A percentile compares a stretch with the other conserved stretches of the same genome.
Evolutionary conservation across 805 yeast genomes (phyloP).

Genomic region (Blastobotrys terrestris): DNA sequence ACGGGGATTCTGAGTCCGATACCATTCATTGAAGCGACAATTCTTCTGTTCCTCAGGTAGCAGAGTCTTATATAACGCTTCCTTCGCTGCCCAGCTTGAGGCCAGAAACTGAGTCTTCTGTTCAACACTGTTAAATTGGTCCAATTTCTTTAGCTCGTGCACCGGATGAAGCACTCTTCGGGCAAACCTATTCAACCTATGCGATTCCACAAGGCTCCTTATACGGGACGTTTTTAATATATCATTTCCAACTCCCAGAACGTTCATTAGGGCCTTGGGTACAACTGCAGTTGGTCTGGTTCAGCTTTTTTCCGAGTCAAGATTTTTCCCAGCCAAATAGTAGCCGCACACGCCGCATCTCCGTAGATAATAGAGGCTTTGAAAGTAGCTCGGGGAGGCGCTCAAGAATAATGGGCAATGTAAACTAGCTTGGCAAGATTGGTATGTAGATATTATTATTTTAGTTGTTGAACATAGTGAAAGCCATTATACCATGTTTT

Average conservation of each 20-base stretch:
- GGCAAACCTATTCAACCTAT: slow-evolving; percentile 37
- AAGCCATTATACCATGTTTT: too few relatives aligned
- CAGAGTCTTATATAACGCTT: slow-evolving; percentile 63
- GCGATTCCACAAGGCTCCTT: slow-evolving; percentile 33
- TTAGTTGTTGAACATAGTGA: too few relatives aligned
- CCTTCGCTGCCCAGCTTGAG: slow-evolving; percentile 68
- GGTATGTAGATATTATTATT: too few relatives aligned
- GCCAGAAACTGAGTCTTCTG: slow-evolving; percentile 36
- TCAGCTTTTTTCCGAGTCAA: too few relatives aligned
- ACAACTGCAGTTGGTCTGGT: too few relatives aligned
- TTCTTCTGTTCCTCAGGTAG: slow-evolving; percentile 41
- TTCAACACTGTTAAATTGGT: slow-evolving; percentile 1
- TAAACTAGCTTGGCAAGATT: too few relatives aligned
- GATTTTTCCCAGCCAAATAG: too few relatives aligned
- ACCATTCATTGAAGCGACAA: slow-evolving; percentile 59
- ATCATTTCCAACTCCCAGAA: slow-evolving; percentile 53
- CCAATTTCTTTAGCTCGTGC: slow-evolving; percentile 36
- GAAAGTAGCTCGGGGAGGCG: too few relatives aligned
- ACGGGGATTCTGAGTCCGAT: slow-evolving; percentile 29
- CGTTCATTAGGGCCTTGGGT: too few relatives aligned
- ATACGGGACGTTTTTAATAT: slow-evolving; percentile 45
- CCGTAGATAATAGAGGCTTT: too few relatives aligned
- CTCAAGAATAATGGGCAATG: too few relatives aligned
- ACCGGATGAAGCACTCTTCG: slow-evolving; percentile 46
- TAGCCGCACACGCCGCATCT: too few relatives aligned